phyloP scores from a whole-genome alignment of 805 yeast genomes.

The Wickerhamia fluorescens region DNA sequence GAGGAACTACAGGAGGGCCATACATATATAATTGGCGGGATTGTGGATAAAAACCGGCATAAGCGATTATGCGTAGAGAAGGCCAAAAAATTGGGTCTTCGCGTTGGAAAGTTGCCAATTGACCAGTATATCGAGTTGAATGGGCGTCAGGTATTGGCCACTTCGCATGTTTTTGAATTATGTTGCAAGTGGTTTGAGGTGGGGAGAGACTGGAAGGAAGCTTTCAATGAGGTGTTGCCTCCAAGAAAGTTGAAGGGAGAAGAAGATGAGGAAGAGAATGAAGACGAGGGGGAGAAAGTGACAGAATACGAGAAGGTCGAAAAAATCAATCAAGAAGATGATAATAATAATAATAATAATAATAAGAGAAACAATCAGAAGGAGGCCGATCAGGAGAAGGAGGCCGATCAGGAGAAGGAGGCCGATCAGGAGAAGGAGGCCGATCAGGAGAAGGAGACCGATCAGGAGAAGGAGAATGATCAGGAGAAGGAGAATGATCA shows the following conservation, averaged over 20 bases:
- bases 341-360: constrained; percentile 1
- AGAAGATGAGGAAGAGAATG: constrained; percentile 4
- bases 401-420: too few species aligned
- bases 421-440: too few species aligned
- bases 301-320: not conserved
- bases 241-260: constrained; percentile 48
- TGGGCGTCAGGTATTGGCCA: constrained; percentile 86
- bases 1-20: constrained; percentile 56
- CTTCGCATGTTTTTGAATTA: constrained; percentile 91
- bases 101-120: constrained; percentile 77
- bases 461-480: constrained; percentile 1
- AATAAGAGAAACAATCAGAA: constrained; percentile 5
- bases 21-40: constrained; percentile 90
- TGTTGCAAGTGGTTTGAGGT: constrained; percentile 71
- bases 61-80: constrained; percentile 73
- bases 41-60: constrained; percentile 91
- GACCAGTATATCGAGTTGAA: constrained; percentile 75
- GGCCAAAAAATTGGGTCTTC: constrained; percentile 65
- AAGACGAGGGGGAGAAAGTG: constrained; percentile 1
- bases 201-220: constrained; percentile 70
- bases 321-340: not conserved
- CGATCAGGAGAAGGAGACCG: too few species aligned
- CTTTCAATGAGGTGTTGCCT: constrained; percentile 85
- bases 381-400: too few species aligned
- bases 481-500: constrained; percentile 5